Conservation (phyloP, 169 alveolate species). For the Fabrea salina region DNA sequence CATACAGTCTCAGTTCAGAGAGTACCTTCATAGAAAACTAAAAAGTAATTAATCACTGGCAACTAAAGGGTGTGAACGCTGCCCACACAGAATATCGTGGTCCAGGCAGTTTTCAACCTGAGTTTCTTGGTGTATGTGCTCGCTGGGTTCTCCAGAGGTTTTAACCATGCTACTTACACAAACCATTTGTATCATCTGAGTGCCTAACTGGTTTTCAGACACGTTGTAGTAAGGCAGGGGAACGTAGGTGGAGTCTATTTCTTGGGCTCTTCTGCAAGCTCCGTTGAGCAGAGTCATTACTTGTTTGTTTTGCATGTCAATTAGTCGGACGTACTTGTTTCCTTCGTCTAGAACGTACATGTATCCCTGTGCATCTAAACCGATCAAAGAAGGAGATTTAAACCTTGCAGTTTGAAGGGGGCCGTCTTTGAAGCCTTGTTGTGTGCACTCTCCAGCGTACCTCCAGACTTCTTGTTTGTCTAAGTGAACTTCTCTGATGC, state of each 20-base stretch:
- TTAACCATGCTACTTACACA: conserved; percentile 63
- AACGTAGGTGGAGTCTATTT: conserved; percentile 11
- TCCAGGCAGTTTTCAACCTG: conserved; percentile 1
- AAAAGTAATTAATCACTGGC: background rate
- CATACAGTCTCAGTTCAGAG: background rate
- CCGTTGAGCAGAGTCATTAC: conserved; percentile 61
- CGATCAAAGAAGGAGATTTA: conserved; percentile 61
- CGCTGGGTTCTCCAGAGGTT: conserved; percentile 51
- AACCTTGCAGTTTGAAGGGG: conserved; percentile 51
- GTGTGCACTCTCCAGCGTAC: conserved; percentile 64
- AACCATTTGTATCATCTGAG: conserved; percentile 42
- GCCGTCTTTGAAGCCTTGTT: conserved; percentile 70
- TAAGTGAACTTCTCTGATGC: conserved; percentile 56
- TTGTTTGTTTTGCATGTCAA: conserved; percentile 39
- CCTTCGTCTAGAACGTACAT: conserved; percentile 62
- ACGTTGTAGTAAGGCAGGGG: background rate
- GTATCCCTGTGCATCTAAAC: conserved; percentile 57
- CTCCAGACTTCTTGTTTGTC: background rate
- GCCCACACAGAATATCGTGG: conserved; percentile 23
- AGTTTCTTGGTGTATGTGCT: conserved; percentile 29
- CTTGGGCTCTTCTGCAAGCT: conserved; percentile 55
- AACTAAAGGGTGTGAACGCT: conserved; percentile 28
- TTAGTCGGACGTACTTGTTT: conserved; percentile 62
- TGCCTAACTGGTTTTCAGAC: conserved; percentile 18
- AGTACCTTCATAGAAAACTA: no score